Conservation (phyloP, 768 basidiomycete genomes). For the Psilocybe cyanescens region DNA sequence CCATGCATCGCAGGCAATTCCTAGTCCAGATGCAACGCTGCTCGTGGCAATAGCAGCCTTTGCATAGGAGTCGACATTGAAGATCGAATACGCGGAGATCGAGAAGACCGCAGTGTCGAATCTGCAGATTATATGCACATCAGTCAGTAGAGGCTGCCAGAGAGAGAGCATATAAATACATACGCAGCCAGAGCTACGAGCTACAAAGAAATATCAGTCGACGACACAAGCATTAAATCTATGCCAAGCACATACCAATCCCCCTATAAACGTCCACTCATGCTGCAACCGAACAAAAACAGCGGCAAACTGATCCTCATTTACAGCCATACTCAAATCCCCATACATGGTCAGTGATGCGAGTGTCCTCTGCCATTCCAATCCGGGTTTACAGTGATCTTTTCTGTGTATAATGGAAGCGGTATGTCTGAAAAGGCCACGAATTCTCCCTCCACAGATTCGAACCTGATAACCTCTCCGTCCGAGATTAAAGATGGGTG, state of each 20-base stretch:
- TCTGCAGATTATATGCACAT: conserved; percentile 20
- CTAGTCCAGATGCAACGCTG: conserved; percentile 64
- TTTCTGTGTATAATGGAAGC: conserved; percentile 49
- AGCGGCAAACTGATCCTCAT: conserved; percentile 54
- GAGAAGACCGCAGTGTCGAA: conserved; percentile 66
- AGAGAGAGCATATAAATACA: conserved; percentile 17
- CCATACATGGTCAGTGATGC: conserved; percentile 47
- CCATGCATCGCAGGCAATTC: conserved; percentile 66
- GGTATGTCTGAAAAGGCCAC: conserved; percentile 24
- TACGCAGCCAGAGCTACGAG: conserved; percentile 65
- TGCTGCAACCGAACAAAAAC: conserved; percentile 50
- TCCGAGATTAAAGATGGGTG: not conserved
- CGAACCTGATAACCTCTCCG: not conserved
- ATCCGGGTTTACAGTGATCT: conserved; percentile 6
- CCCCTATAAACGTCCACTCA: conserved; percentile 74
- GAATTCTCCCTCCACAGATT: not conserved
- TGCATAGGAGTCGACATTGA: conserved; percentile 51
- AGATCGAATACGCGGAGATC: conserved; percentile 55
- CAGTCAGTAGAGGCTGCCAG: conserved; percentile 2
- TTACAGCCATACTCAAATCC: conserved; percentile 51
- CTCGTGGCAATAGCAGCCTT: conserved; percentile 58
- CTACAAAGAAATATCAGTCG: conserved; percentile 29
- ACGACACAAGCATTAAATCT: not conserved
- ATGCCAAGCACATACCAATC: conserved; percentile 45
- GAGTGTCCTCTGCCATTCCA: not conserved